These are phyloP conservation scores for Lactifluus volemus DNA, from an alignment of 768 basidiomycete genomes.

Conservation along the genomic window DNA sequence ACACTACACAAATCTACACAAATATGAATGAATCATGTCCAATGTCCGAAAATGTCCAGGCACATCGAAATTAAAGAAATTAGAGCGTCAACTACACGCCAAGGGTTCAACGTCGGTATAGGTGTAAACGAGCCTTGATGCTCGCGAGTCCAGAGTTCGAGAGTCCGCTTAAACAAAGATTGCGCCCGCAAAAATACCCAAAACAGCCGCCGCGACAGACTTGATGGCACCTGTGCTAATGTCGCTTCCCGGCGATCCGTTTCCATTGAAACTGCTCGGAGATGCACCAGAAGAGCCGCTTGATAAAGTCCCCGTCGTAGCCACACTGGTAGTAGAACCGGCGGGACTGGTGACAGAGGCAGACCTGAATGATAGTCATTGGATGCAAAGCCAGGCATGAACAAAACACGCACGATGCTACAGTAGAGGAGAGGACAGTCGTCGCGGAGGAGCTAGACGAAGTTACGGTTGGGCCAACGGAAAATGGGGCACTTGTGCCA, in stretches of 20 bases:
- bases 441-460: conserved; percentile 4
- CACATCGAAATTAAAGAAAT: background rate
- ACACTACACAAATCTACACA: background rate
- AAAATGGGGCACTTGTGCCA: background rate
- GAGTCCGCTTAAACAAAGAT: conserved; percentile 1
- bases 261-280: conserved; percentile 9
- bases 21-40: background rate
- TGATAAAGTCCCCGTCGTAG: background rate
- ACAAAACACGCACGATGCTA: background rate
- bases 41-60: conserved; percentile 1
- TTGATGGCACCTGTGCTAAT: background rate
- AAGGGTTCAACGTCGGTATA: background rate
- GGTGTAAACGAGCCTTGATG: background rate
- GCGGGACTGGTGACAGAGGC: conserved; percentile 1
- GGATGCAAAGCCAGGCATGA: background rate
- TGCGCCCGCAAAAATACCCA: conserved; percentile 11
- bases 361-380: background rate
- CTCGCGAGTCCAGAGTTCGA: conserved; percentile 2
- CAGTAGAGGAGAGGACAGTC: background rate
- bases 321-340: background rate
- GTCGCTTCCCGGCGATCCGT: background rate
- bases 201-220: background rate
- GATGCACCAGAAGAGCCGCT: background rate
- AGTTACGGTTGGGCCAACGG: conserved; percentile 2
- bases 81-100: background rate